Base-by-base conservation (phyloP, 345 rosid species). In the Iberis pinnata region DNA sequence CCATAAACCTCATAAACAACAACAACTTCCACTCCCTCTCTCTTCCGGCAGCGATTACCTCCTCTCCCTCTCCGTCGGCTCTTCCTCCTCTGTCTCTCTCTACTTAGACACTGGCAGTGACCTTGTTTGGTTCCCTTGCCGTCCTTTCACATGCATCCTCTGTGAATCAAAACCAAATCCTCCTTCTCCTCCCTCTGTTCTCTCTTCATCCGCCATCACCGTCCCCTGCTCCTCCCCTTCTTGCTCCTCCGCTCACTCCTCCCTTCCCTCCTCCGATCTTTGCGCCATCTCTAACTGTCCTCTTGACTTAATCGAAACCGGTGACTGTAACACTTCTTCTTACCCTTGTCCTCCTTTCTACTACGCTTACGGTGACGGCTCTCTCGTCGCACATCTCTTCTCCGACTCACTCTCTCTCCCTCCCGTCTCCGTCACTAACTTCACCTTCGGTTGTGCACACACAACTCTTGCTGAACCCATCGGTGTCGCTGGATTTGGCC, bases 401-500 rank as follows among this genome's bases (percentile, higher is more conserved):
- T 67, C 68, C 8, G 93, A 84, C 39, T 62, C 93, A 0, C 50
- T 90, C 7, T 63, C 78, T 1, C 66, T 90, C 22, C 77, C 74
- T 10, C 40, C 81, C 3, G 12, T 77, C 22, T 55, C 73, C 13
- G 64, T 90, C 43, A 41, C 58, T 15, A 83, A 82, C 39, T 90
- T 90, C 68, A 83, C 89, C 37, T 90, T 90, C 64, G 96, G 95
- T 2, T 90, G 98, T 14, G 92, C 98, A 22, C 83, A 78, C 73
- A 73, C 83, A 0, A 72, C 98, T 13, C 83, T 90, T 19, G 98
- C 75, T 18, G 98, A 90, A 57, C 96, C 96, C 0, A 73, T 90
- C 12, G 98, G 96, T 7, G 98, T 90, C 16, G 98, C 96, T 3
- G 98, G 98, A 3, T 90, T 90, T 57, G 96, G 98, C 26, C 89